Base-by-base conservation (phyloP, 129 eudicot species). In the Lactuca saligna region DNA sequence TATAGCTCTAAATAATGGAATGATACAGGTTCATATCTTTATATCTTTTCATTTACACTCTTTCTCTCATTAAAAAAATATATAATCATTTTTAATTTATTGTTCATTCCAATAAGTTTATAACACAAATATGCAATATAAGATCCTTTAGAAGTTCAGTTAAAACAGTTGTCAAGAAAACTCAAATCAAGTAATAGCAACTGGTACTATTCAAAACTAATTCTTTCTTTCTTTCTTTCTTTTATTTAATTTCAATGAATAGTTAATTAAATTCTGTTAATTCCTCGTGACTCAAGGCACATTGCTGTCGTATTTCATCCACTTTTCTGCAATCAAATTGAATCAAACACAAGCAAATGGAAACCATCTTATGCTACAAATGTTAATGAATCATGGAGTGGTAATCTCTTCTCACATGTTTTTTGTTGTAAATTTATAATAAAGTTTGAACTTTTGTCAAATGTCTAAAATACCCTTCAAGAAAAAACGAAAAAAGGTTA, bases 291-390 rank as follows among this genome's bases (percentile, higher is more conserved):
- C 34, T 29, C 32, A 77, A 88, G 96, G 96, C 80, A 62, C 71
- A 79, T 88, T 80, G 88, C 81, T 61, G 65, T 69, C 8, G 91
- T 83, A 60, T 78, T 65, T 65, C 81, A 87, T 58, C 82, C 87
- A 34, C 42, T 82, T 53, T 70, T 57, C 63, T 87, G 84, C 68
- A 76, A 78, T 50, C 74, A 58, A 56, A 77, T 63, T 32, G 12
- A 44, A 63, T 65, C 73, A 75, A 77, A 64, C 57, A 69, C 74
- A 70, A 37, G 54, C 60, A 20, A 57, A 68, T 32, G 25, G 39
- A 44, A 70, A 44, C 3, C 38, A 65, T 61, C 59, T 34, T 76
- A 63, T 88, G 66, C 75, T 78, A 54, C 77, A 60, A 14, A 71
- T 78, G 61, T 79, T 85, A 16, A 37, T 66, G 15, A 73, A 76